These are phyloP conservation scores for Xylaria digitata DNA, from an alignment of 2,329 filamentous ascomycete species.

Conservation along the genomic window DNA sequence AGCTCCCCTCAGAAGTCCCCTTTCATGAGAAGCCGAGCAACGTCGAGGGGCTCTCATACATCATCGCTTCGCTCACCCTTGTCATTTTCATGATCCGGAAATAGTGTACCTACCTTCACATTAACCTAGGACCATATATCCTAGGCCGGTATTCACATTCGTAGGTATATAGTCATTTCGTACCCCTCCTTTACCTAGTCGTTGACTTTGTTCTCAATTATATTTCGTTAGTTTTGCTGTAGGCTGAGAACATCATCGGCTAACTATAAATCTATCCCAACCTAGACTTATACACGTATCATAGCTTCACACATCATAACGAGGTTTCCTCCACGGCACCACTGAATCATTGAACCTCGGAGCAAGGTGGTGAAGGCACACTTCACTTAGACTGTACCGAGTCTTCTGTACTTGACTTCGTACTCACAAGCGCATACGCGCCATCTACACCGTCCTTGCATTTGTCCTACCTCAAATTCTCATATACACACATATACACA, in stretches of 20 bases:
- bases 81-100: conserved; percentile 27
- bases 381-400: conserved; percentile 1
- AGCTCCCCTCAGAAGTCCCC: conserved; percentile 12
- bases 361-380: conserved; percentile 6
- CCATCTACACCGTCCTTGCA: conserved; percentile 2
- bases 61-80: conserved; percentile 32
- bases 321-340: conserved; percentile 9
- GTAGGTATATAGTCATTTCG: conserved; percentile 37
- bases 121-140: conserved; percentile 3
- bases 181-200: conserved; percentile 26
- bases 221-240: conserved; percentile 12
- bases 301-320: conserved; percentile 13
- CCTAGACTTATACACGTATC: conserved; percentile 34
- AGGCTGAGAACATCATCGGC: conserved; percentile 32
- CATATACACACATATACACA: conserved; percentile 44
- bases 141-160: conserved; percentile 5
- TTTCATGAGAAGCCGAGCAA: conserved; percentile 29
- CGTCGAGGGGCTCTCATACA: conserved; percentile 22
- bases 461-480: conserved; percentile 4
- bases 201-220: conserved; percentile 11
- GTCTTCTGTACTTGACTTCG: not conserved
- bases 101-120: not conserved
- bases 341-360: conserved; percentile 4
- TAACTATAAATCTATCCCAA: conserved; percentile 21
- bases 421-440: conserved; percentile 13